Evolutionary conservation across 257 asterid genomes (phyloP).

Genomic region (Jacaranda mimosifolia): DNA sequence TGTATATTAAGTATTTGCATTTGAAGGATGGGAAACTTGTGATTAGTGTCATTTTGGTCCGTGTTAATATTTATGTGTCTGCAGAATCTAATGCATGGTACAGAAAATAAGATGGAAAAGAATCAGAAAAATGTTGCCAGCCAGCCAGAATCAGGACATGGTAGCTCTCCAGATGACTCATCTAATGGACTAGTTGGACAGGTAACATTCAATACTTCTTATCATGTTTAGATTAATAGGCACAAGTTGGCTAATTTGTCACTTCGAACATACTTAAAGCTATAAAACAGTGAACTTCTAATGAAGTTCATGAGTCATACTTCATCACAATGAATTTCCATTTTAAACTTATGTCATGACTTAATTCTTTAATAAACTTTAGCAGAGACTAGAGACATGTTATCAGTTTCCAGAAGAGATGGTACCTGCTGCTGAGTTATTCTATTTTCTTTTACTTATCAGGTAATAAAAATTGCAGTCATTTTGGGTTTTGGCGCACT

Average conservation of each 20-base stretch:
- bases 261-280: too few species aligned
- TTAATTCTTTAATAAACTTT: not conserved
- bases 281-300: too few species aligned
- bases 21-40: not conserved
- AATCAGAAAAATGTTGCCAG: conserved; percentile 30
- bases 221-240: not conserved
- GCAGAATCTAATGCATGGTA: conserved; percentile 44
- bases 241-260: not conserved
- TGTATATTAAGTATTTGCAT: not conserved
- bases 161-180: conserved; percentile 61
- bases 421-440: not conserved
- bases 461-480: conserved; percentile 72
- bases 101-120: conserved; percentile 42
- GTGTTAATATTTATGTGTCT: conserved; percentile 26
- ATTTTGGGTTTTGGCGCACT: conserved; percentile 82
- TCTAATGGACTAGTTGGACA: conserved; percentile 65
- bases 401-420: not conserved
- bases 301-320: not conserved
- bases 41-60: conserved; percentile 7
- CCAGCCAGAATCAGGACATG: conserved; percentile 45
- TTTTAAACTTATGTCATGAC: not conserved
- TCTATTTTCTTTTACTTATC: conserved; percentile 31
- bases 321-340: not conserved
- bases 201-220: conserved; percentile 44
- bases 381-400: not conserved